phyloP scores from a whole-genome alignment of 2,329 filamentous ascomycete species.

The Orbilia ellipsospora region DNA sequence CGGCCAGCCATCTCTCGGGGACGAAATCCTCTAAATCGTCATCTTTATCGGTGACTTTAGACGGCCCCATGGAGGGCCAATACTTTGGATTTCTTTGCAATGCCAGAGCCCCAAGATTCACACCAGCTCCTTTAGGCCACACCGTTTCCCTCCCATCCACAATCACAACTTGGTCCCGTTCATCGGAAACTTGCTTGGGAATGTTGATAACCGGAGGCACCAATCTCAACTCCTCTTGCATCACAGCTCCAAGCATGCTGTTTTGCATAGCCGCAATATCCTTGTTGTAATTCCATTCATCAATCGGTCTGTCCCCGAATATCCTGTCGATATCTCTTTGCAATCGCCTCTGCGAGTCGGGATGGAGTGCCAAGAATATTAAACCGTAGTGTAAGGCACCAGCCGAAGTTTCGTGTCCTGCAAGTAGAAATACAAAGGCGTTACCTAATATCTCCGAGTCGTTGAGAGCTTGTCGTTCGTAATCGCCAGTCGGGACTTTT shows the following conservation, averaged over 20 bases:
- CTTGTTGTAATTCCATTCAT: slow-evolving; percentile 60
- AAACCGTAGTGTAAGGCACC: slow-evolving; percentile 79
- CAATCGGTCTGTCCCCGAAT: slow-evolving; percentile 49
- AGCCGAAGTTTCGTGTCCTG: slow-evolving; percentile 84
- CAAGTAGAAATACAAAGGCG: slow-evolving; percentile 74
- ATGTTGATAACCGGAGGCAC: slow-evolving; percentile 77
- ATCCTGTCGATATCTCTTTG: slow-evolving; percentile 74
- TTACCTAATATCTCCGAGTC: slow-evolving; percentile 78
- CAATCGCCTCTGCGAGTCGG: slow-evolving; percentile 72
- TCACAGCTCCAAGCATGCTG: slow-evolving; percentile 46
- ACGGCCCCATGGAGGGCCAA: slow-evolving; percentile 69
- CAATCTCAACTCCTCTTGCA: slow-evolving; percentile 55
- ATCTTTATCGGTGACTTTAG: slow-evolving; percentile 33
- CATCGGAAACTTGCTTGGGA: slow-evolving; percentile 69
- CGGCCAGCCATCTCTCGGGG: slow-evolving; percentile 76
- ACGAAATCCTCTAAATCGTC: slow-evolving; percentile 73
- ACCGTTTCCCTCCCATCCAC: slow-evolving; percentile 70
- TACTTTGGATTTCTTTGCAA: slow-evolving; percentile 76
- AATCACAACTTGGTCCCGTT: slow-evolving; percentile 69
- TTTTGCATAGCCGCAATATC: slow-evolving; percentile 49
- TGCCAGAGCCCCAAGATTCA: slow-evolving; percentile 70
- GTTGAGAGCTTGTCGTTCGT: slow-evolving; percentile 64
- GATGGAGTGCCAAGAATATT: slow-evolving; percentile 74
- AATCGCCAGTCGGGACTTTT: slow-evolving; percentile 54
- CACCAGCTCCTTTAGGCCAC: slow-evolving; percentile 69